Evolutionary conservation across 768 basidiomycete genomes (phyloP).

Genomic region (Lactarius hatsudake): DNA sequence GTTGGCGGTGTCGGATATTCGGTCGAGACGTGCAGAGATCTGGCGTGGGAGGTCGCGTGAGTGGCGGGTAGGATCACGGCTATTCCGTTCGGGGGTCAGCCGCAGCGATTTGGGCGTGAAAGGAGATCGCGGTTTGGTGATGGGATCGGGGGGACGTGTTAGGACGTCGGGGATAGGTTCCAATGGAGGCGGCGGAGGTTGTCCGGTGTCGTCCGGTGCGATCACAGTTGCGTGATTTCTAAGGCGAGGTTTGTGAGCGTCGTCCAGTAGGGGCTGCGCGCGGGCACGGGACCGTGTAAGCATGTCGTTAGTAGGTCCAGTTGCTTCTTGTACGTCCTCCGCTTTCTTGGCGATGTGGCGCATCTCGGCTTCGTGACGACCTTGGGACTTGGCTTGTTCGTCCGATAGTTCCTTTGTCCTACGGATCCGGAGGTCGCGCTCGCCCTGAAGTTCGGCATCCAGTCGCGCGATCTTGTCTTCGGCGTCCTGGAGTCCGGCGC

Average conservation of each 20-base stretch:
- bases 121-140: neutral
- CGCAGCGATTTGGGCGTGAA: neutral
- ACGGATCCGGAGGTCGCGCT: neutral
- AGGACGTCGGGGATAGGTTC: neutral
- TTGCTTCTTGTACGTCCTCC: neutral
- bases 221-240: too few relatives aligned
- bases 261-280: neutral
- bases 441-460: neutral
- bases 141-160: neutral
- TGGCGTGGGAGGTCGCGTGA: neutral
- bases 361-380: neutral
- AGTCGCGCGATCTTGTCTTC: neutral
- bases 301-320: neutral
- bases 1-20: neutral
- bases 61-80: neutral
- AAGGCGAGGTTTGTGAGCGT: neutral
- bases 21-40: neutral
- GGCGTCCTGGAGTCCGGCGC: neutral
- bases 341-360: neutral
- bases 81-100: neutral
- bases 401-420: neutral
- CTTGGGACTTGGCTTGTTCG: neutral
- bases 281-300: neutral
- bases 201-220: neutral
- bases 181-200: neutral